Evolutionary conservation across 176 grass and related monocot species (phyloP), one percentile per base, ranked within the genome.

Genomic region (Secale cereale): DNA sequence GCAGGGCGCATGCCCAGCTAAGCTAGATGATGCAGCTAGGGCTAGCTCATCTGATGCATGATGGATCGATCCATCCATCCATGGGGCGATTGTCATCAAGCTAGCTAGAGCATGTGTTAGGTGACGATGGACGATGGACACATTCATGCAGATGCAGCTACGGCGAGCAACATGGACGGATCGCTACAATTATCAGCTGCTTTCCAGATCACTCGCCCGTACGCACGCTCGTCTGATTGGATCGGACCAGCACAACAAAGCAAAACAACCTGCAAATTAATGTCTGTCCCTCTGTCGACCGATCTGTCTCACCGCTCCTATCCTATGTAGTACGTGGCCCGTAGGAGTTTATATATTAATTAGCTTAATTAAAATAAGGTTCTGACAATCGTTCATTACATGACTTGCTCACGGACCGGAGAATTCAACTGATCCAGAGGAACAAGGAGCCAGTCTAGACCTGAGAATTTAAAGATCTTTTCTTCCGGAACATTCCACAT

Each of bases 131-230:
- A n/a, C n/a, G n/a, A 5, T 13, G 11, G 10, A 52, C 9, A 5
- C 12, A 74, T 26, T 37, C 23, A 20, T 57, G 52, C 17, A 56
- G 50, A 20, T 57, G 52, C 17, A 56, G 50, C 52, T 22, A 19
- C 17, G 22, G 52, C 52, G 22, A 63, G 31, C 32, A 32, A 69
- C 65, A 69, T 57, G 52, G 52, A 57, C 19, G 52, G 52, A 46
- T 46, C 40, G 4, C 7, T 39, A 39, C 76, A 79, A 79, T 79
- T 37, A 63, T 80, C 27, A 30, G 64, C 43, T 65, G 7, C 68
- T 71, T 71, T 71, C 77, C 78, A 64, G 60, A 80, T 70, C 66
- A 63, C 11, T 63, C n/a, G n/a, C 23, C 10, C n/a, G n/a, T 12
- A 62, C 59, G 22, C 0, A 61, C 10, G 8, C n/a, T 26, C n/a